These are phyloP conservation scores for Geotrichum klebahnii DNA, from an alignment of 1,139 yeast genomes.

Conservation along the genomic window DNA sequence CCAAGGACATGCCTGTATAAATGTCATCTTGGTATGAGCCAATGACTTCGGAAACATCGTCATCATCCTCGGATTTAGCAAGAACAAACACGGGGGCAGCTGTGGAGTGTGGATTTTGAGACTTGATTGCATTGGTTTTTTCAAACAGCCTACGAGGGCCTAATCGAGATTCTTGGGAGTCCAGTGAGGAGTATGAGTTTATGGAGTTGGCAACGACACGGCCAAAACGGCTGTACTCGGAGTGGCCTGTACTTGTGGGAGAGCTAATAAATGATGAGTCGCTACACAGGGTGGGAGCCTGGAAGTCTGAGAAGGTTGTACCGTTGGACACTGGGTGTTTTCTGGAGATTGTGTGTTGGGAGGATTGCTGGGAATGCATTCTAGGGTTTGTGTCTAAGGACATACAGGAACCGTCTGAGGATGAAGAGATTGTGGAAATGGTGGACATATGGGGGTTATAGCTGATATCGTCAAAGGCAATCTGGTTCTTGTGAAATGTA, in stretches of 20 bases:
- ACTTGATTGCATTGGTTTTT: neutral
- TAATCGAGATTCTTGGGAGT: neutral
- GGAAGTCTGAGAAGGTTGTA: neutral
- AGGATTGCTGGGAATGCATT: neutral
- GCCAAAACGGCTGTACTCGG: constrained; percentile 4
- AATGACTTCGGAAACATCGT: constrained; percentile 1
- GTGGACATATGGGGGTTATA: too few relatives aligned
- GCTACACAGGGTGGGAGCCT: constrained; percentile 6
- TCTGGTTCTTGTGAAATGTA: too few relatives aligned
- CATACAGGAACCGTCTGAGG: too few relatives aligned
- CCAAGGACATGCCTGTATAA: constrained; percentile 8
- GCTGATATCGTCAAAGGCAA: too few relatives aligned
- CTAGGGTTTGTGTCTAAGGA: too few relatives aligned
- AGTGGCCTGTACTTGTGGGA: constrained; percentile 2
- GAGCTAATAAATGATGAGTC: constrained; percentile 7
- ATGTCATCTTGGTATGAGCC: constrained; percentile 3
- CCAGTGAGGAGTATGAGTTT: constrained; percentile 8
- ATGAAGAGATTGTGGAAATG: too few relatives aligned
- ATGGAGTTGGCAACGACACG: constrained; percentile 10
- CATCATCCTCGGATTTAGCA: constrained; percentile 1
- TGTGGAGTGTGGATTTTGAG: neutral
- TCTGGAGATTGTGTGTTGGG: neutral
- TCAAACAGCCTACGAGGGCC: constrained; percentile 4
- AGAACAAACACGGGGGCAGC: constrained; percentile 9
- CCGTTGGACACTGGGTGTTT: neutral